phyloP scores from a whole-genome alignment of 2,329 filamentous ascomycete genomes.

The Exophiala viscosa region DNA sequence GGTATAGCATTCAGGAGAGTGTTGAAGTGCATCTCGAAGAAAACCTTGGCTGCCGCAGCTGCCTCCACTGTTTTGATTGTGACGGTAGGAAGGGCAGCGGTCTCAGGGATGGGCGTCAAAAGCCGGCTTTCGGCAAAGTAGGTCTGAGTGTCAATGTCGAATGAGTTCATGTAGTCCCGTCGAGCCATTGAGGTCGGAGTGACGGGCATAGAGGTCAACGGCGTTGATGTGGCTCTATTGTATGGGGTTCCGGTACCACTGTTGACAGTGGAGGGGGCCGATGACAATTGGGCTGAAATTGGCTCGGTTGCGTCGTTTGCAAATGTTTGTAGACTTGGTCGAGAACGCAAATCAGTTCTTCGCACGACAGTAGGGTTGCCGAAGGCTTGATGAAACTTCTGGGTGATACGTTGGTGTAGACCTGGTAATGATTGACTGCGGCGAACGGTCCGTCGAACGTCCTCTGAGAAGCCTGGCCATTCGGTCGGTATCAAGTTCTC shows the following conservation, averaged over 20 bases:
- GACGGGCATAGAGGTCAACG: slow-evolving; percentile 20
- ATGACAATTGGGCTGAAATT: slow-evolving; percentile 8
- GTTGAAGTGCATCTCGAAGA: slow-evolving; percentile 80
- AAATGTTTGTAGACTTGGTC: slow-evolving; percentile 25
- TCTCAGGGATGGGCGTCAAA: slow-evolving; percentile 25
- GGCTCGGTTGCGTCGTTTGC: slow-evolving; percentile 6
- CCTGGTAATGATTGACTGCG: slow-evolving; percentile 20
- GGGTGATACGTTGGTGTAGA: slow-evolving; percentile 14
- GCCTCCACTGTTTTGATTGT: slow-evolving; percentile 64
- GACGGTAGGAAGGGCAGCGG: not conserved
- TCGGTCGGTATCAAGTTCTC: slow-evolving; percentile 2
- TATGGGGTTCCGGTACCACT: slow-evolving; percentile 14
- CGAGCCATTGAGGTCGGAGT: slow-evolving; percentile 15
- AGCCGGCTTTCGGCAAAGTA: slow-evolving; percentile 4
- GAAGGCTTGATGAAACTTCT: slow-evolving; percentile 20
- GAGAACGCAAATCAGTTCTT: slow-evolving; percentile 19
- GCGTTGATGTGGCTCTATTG: slow-evolving; percentile 13
- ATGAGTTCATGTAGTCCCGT: slow-evolving; percentile 10
- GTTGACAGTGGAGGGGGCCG: slow-evolving; percentile 20
- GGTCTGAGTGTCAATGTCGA: slow-evolving; percentile 13
- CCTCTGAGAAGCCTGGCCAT: not conserved
- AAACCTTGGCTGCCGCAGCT: slow-evolving; percentile 76
- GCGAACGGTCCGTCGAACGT: not conserved
- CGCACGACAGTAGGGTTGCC: slow-evolving; percentile 25
- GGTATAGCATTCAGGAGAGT: slow-evolving; percentile 57